Evolutionary conservation across 1,139 yeast species (phyloP).

Genomic region (Nematodospora anomalae): DNA sequence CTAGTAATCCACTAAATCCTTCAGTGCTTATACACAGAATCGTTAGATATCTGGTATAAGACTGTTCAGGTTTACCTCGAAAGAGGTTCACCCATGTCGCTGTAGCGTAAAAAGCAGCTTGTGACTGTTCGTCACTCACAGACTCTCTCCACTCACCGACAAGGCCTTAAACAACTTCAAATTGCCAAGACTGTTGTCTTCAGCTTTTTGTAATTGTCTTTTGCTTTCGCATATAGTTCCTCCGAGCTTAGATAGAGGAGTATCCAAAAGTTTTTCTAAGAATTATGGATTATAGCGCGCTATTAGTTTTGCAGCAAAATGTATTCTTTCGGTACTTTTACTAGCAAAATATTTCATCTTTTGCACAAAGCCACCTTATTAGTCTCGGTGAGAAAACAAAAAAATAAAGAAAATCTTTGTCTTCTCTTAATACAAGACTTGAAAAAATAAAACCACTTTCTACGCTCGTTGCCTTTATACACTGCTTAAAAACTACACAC

Average conservation of each 20-base stretch:
- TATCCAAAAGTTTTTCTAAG: not conserved
- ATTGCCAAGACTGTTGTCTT: slow-evolving; percentile 1
- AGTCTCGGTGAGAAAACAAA: too few species aligned
- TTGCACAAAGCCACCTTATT: too few species aligned
- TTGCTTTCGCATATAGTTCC: slow-evolving; percentile 5
- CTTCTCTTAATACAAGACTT: too few species aligned
- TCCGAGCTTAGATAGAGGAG: not conserved
- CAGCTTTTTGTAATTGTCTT: slow-evolving; percentile 1
- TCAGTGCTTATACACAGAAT: slow-evolving; percentile 25
- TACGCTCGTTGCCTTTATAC: too few species aligned
- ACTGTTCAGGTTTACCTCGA: slow-evolving; percentile 12
- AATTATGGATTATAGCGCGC: not conserved
- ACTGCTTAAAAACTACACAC: too few species aligned
- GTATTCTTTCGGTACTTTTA: too few species aligned
- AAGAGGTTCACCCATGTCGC: slow-evolving; percentile 11
- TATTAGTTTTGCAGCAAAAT: not conserved
- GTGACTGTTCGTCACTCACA: slow-evolving; percentile 8
- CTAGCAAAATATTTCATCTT: too few species aligned
- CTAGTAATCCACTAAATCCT: slow-evolving; percentile 23
- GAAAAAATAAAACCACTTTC: too few species aligned
- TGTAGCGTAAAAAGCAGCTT: slow-evolving; percentile 11
- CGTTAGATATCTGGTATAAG: slow-evolving; percentile 12
- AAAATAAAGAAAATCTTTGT: too few species aligned
- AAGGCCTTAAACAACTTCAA: slow-evolving; percentile 9
- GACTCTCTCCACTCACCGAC: slow-evolving; percentile 13